Base-by-base conservation (phyloP, 116 monocot species). In the Posidonia oceanica region DNA sequence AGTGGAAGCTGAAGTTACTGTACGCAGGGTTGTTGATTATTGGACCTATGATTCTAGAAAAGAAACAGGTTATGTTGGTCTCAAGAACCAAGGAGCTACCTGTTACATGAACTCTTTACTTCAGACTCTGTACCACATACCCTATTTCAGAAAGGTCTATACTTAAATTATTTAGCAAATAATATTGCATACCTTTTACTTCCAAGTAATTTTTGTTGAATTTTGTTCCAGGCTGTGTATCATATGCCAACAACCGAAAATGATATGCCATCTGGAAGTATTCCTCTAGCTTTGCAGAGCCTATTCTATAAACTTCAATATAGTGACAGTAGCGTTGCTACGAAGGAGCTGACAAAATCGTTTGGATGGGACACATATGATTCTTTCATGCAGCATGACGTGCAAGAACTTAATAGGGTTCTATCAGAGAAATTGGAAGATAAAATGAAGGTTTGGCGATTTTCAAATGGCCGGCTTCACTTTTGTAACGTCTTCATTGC, bases 71-170 rank as follows among this genome's bases (percentile, higher is more conserved):
- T 96, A 74, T 87, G 96, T 96, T 72, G 96, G 96, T 63, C 96
- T 96, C 29, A 96, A 96, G 84, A 96, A 96, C 72, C 96, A 96
- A 78, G 96, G 96, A 60, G 96, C 96, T 76, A 96, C 96, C 51
- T 96, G 96, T 76, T 96, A 96, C 81, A 96, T 96, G 96, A 96
- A 96, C 75, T 96, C 96, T 79, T 89, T 96, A 74, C 91, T 96
- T 69, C 96, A 96, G 71, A 96, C 96, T 75, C 70, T 96, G 64
- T 96, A 88, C 71, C 96, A 96, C 82, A 96, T 89, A 75, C 96
- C 96, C 4, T 96, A 96, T 75, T 96, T 96, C 60, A 84, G 96
- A 75, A 91, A 96, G 89, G 96, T 96, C 80, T 62, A 59, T 54
- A 56, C 51, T 72, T 52, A n/a, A 52, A 36, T 51, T 53, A 17